Base-by-base conservation (phyloP, 805 yeast species). In the Metschnikowia aberdeeniae region DNA sequence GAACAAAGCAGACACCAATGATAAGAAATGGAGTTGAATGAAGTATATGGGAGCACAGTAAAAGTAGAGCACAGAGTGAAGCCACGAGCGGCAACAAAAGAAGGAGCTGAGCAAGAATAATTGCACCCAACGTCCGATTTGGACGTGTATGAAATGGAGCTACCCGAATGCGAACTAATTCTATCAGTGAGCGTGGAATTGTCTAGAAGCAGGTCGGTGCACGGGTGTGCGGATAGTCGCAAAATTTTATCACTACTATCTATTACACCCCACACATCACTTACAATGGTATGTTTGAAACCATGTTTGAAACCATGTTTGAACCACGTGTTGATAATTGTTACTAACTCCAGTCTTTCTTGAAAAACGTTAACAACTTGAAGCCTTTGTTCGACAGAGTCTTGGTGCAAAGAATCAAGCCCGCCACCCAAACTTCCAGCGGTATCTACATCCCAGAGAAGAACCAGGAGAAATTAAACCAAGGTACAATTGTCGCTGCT, bases 301-400 rank as follows among this genome's bases (percentile, higher is more conserved):
- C n/a, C 6, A 29, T n/a, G 6, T 6, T 36, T n/a, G n/a, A n/a
- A n/a, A n/a, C 39, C 10, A 14, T 14, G 6, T 14, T 22, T 6
- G 13, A 9, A 19, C 22, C 20, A 12, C 11, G 4, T 9, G n/a
- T 28, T n/a, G 19, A n/a, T 19, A 2, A 22, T 22, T 22, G 11
- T 38, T 62, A 63, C 70, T 64, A 52, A 45, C 62, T 12, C 56
- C 31, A 63, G 73, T 77, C 89, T 40, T 64, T 86, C 54, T 72
- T 86, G 64, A 89, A 87, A 69, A 82, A 87, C 55, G 93, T 88
- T 60, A 85, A 89, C 72, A 79, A 89, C 48, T 84, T 93, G 64
- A 83, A 84, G 56, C 99, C 99, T 53, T 81, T 95, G 58, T 77
- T 93, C 58, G 98, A 93, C 82, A 86, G 99, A 73, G 92, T 93